phyloP scores from a whole-genome alignment of 768 basidiomycete genomes.

The Lactarius akahatsu region DNA sequence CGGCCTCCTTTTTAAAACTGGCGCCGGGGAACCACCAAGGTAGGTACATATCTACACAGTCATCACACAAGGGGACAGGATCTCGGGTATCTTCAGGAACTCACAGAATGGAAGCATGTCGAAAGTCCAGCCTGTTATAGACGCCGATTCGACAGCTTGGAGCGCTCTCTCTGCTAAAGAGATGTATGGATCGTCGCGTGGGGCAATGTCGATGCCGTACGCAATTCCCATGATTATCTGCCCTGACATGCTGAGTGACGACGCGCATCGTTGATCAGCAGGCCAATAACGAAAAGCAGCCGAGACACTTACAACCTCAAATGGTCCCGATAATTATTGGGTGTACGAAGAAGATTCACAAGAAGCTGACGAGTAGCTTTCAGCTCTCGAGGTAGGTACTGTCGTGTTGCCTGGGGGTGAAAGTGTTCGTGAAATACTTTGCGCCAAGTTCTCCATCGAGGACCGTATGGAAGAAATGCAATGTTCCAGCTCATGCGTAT shows the following conservation, averaged over 20 bases:
- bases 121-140: slow-evolving; percentile 28
- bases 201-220: slow-evolving; percentile 29
- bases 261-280: background rate
- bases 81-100: background rate
- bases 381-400: slow-evolving; percentile 8
- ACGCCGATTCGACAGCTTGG: slow-evolving; percentile 29
- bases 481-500: too few species aligned
- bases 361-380: background rate
- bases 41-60: slow-evolving; percentile 30
- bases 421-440: slow-evolving; percentile 21
- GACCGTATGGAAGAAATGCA: slow-evolving; percentile 5
- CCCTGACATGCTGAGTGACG: slow-evolving; percentile 19
- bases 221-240: slow-evolving; percentile 30
- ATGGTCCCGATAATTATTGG: slow-evolving; percentile 3
- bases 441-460: slow-evolving; percentile 11
- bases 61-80: slow-evolving; percentile 1
- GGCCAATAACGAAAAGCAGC: too few species aligned
- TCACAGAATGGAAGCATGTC: slow-evolving; percentile 35
- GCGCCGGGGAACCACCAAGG: slow-evolving; percentile 35
- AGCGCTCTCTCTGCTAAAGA: slow-evolving; percentile 16
- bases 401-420: background rate
- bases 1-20: slow-evolving; percentile 27
- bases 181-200: slow-evolving; percentile 14
- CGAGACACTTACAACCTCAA: slow-evolving; percentile 11
- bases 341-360: slow-evolving; percentile 13